Percentiles rank a stretch among this genome's conserved stretches.
These are phyloP conservation scores for Pinus albicaulis DNA, from an alignment of 75 land plant species.

Conservation along the genomic window DNA sequence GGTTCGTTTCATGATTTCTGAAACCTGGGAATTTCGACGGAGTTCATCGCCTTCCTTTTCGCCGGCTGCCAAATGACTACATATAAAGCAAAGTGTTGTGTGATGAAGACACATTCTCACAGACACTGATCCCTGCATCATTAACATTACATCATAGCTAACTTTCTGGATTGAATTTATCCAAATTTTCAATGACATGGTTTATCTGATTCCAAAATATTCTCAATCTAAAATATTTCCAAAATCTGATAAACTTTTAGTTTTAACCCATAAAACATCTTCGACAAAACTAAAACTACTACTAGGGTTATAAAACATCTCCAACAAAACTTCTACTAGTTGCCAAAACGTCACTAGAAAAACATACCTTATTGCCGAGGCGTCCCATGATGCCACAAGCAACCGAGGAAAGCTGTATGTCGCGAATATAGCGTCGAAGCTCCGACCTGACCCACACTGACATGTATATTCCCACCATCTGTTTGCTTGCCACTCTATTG, in stretches of 20 bases:
- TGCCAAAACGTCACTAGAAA: too few species aligned
- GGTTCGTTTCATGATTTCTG: constrained; percentile 60
- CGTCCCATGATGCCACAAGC: constrained; percentile 87
- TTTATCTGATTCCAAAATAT: too few species aligned
- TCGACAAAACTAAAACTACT: too few species aligned
- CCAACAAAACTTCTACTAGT: too few species aligned
- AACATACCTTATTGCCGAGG: constrained; percentile 78
- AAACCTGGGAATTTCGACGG: constrained; percentile 58
- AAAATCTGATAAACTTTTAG: too few species aligned
- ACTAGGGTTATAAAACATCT: too few species aligned
- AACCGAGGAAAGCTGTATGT: constrained; percentile 68
- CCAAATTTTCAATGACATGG: too few species aligned
- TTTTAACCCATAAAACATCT: too few species aligned
- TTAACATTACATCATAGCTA: too few species aligned
- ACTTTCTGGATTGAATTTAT: too few species aligned
- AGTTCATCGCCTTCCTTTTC: constrained; percentile 67
- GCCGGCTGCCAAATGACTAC: constrained; percentile 84
- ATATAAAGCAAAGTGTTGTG: constrained; percentile 91
- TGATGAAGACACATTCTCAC: constrained; percentile 71
- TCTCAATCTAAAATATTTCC: too few species aligned
- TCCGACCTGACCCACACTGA: constrained; percentile 77
- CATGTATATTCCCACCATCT: constrained; percentile 93
- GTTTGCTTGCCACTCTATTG: constrained; percentile 69
- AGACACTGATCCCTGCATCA: constrained; percentile 74
- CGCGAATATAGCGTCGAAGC: constrained; percentile 38